phyloP scores from a whole-genome alignment of 2,329 filamentous ascomycete species.

The Ophiocordyceps sinensis region DNA sequence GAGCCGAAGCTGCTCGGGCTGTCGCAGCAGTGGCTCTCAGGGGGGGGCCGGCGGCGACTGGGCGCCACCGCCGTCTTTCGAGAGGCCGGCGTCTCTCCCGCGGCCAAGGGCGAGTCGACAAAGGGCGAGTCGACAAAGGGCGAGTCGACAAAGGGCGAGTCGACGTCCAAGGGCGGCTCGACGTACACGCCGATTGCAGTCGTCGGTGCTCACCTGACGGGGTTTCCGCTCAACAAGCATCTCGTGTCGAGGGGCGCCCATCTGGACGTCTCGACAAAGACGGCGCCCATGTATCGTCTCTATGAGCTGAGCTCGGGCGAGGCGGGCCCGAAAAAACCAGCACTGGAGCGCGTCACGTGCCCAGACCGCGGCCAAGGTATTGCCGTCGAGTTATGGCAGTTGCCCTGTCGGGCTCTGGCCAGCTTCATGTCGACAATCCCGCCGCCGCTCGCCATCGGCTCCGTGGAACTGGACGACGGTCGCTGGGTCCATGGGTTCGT shows the following conservation, averaged over 20 bases:
- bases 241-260: conserved; percentile 15
- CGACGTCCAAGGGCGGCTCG: background rate
- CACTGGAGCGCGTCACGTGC: conserved; percentile 12
- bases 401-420: conserved; percentile 14
- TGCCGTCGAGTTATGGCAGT: conserved; percentile 20
- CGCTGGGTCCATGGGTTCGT: conserved; percentile 21
- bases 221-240: conserved; percentile 19
- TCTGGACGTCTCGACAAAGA: conserved; percentile 11
- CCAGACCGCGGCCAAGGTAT: conserved; percentile 11
- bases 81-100: background rate
- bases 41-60: conserved; percentile 5
- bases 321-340: conserved; percentile 12
- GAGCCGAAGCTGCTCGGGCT: conserved; percentile 15
- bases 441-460: conserved; percentile 19
- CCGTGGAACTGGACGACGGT: conserved; percentile 17
- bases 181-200: conserved; percentile 13
- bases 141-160: background rate
- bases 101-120: background rate
- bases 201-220: conserved; percentile 20
- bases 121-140: background rate
- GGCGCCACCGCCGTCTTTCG: conserved; percentile 12
- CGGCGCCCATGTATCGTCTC: conserved; percentile 15
- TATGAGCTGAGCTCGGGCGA: conserved; percentile 11
- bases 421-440: conserved; percentile 18
- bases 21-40: conserved; percentile 14